Conservation (phyloP, 2,329 filamentous ascomycete species). For the Diaporthe humulicola region DNA sequence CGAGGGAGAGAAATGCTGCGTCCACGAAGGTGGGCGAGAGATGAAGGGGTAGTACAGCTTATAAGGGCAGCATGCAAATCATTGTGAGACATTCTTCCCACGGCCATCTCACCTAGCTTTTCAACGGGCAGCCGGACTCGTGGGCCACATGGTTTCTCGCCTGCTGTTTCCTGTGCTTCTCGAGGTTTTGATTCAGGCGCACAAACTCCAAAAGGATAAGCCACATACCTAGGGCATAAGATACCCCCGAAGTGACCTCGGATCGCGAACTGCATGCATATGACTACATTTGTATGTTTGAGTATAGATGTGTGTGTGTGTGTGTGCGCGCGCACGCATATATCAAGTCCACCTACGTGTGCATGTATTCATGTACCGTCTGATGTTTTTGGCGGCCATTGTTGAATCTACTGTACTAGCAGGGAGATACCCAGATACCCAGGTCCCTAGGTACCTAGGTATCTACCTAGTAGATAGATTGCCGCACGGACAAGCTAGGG, state of each 20-base stretch:
- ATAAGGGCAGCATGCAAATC: background rate
- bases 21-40: background rate
- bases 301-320: background rate
- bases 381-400: background rate
- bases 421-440: background rate
- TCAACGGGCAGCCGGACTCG: background rate
- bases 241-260: background rate
- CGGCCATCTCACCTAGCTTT: background rate
- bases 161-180: background rate
- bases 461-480: background rate
- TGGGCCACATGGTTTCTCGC: background rate
- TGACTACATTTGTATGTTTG: background rate
- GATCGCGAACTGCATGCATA: background rate
- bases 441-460: background rate
- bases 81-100: background rate
- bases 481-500: background rate
- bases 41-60: slow-evolving; percentile 16
- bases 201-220: background rate
- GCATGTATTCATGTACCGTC: background rate
- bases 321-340: no score
- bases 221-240: background rate
- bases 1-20: slow-evolving; percentile 5
- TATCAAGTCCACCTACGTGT: background rate
- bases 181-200: background rate
- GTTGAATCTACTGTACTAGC: background rate